Conservation (phyloP, 768 basidiomycete species). For the Lepiota brunneoincarnata region DNA sequence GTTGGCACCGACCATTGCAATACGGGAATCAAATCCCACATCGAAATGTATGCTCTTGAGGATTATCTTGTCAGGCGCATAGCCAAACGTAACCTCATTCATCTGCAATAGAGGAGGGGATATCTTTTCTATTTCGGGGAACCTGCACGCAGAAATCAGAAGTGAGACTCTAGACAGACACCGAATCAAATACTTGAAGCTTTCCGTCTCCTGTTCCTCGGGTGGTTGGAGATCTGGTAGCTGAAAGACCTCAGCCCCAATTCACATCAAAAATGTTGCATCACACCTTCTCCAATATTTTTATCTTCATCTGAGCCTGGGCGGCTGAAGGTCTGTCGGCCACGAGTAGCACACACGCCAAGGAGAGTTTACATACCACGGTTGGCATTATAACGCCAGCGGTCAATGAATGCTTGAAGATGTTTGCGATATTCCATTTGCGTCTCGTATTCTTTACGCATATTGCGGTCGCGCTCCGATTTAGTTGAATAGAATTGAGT, state of each 20-base stretch:
- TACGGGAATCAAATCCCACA: constrained; percentile 90
- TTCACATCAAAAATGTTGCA: neutral
- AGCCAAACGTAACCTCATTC: constrained; percentile 88
- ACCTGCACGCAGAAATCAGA: constrained; percentile 38
- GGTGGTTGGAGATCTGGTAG: constrained; percentile 92
- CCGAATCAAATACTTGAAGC: constrained; percentile 63
- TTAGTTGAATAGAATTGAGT: constrained; percentile 99
- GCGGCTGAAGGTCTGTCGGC: constrained; percentile 50
- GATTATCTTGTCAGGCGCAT: constrained; percentile 71
- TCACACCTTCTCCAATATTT: constrained; percentile 70
- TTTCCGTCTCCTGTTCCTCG: constrained; percentile 88
- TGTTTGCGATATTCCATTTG: constrained; percentile 96
- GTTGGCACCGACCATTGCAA: constrained; percentile 94
- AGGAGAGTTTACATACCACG: constrained; percentile 49
- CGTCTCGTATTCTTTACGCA: constrained; percentile 93
- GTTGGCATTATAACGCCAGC: constrained; percentile 98
- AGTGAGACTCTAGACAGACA: neutral
- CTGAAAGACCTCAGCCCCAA: constrained; percentile 32
- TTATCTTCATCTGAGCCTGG: constrained; percentile 80
- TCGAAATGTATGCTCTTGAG: constrained; percentile 84
- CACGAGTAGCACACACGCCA: neutral
- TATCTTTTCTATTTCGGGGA: constrained; percentile 97
- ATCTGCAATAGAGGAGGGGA: constrained; percentile 94
- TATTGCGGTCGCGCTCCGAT: constrained; percentile 87
- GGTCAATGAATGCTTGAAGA: constrained; percentile 95